These are phyloP conservation scores for Plasmopara halstedii DNA, from an alignment of 352 stramenopile genomes.

Conservation along the genomic window DNA sequence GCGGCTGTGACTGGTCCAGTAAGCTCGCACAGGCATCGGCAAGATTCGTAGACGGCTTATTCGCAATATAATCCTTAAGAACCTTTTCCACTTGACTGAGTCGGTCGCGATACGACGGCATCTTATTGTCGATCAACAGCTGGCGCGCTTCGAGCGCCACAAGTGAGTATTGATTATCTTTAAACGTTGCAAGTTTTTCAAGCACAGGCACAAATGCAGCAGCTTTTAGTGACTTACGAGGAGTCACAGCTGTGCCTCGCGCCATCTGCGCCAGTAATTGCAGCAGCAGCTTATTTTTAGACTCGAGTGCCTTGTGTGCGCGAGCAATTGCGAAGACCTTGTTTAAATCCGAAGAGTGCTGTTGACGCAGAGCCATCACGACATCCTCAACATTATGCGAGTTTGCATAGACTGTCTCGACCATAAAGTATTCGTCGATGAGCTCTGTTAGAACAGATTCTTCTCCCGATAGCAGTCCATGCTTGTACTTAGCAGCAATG, in stretches of 20 bases:
- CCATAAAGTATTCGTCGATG: conserved; percentile 72
- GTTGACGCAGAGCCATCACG: conserved; percentile 81
- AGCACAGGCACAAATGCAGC: conserved; percentile 74
- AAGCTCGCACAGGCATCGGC: conserved; percentile 48
- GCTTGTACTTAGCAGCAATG: conserved; percentile 68
- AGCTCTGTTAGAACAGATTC: conserved; percentile 63
- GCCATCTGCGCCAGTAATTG: conserved; percentile 58
- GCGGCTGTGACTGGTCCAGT: conserved; percentile 75
- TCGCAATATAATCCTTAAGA: conserved; percentile 58
- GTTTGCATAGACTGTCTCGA: conserved; percentile 69
- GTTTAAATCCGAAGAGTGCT: conserved; percentile 81
- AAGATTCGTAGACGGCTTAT: conserved; percentile 37
- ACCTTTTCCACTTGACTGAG: conserved; percentile 72
- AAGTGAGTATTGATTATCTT: conserved; percentile 88
- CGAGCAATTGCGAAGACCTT: conserved; percentile 87
- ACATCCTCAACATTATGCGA: conserved; percentile 80
- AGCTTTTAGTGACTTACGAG: conserved; percentile 51
- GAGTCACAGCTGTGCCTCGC: conserved; percentile 20
- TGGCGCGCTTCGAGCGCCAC: conserved; percentile 93
- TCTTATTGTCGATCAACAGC: conserved; percentile 95
- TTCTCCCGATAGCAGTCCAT: conserved; percentile 58
- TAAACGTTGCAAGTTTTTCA: conserved; percentile 81
- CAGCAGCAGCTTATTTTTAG: conserved; percentile 78
- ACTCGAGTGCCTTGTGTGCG: conserved; percentile 86
- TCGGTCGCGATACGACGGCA: conserved; percentile 92